Evolutionary conservation across 352 stramenopile genomes (phyloP).

Genomic region (Saprolegnia diclina): DNA sequence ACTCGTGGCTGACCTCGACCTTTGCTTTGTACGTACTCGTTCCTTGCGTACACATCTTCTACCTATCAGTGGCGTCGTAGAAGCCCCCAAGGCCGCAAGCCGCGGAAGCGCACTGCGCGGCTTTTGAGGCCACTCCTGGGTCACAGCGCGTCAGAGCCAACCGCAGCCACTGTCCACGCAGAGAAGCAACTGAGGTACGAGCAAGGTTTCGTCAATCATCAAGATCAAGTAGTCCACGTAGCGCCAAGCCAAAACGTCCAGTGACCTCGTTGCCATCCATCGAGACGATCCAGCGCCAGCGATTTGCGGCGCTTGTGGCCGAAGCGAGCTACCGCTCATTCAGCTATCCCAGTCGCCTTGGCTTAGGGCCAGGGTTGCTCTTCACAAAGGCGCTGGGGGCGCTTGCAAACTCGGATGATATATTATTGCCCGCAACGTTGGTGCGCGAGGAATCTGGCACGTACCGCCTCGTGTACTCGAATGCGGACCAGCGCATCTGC

Average conservation of each 20-base stretch:
- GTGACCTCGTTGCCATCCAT: not conserved
- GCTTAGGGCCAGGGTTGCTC: not conserved
- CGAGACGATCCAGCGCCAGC: not conserved
- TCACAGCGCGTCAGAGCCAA: not conserved
- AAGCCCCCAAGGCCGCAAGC: not conserved
- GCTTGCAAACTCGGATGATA: not conserved
- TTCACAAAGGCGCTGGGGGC: not conserved
- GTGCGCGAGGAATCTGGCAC: not conserved
- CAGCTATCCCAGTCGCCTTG: not conserved
- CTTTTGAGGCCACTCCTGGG: not conserved
- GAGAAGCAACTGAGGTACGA: not conserved
- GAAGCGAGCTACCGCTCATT: conserved; percentile 3
- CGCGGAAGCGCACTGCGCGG: not conserved
- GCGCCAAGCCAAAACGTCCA: not conserved
- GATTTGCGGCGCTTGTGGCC: not conserved
- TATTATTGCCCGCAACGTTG: not conserved
- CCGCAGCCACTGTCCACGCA: not conserved
- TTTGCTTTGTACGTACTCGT: not conserved
- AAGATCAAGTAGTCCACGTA: not conserved
- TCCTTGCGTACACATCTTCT: not conserved
- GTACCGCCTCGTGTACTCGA: conserved; percentile 3
- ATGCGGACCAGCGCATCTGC: not conserved
- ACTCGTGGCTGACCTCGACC: not conserved
- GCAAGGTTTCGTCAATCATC: not conserved
- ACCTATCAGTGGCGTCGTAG: not conserved